A percentile compares a stretch with the other conserved stretches of the same genome.
Conservation (phyloP, 208 protist species). For the Phytomonas sp. region DNA sequence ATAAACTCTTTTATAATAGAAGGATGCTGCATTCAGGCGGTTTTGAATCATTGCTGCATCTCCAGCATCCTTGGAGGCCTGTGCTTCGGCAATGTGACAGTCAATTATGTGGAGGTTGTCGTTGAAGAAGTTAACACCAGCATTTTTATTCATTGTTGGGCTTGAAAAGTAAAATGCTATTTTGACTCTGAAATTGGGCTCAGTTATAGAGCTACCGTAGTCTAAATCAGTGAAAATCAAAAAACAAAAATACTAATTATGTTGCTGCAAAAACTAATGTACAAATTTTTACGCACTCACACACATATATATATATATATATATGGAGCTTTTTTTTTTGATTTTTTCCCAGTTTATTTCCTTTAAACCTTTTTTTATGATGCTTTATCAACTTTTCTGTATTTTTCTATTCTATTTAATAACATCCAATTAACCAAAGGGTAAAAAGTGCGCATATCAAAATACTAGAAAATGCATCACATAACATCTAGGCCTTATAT, state of each 20-base stretch:
- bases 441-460: background rate
- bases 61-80: constrained; percentile 41
- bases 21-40: constrained; percentile 32
- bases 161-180: background rate
- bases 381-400: background rate
- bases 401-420: background rate
- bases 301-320: background rate
- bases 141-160: background rate
- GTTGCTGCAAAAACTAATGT: background rate
- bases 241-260: background rate
- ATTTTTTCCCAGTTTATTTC: background rate
- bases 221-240: background rate
- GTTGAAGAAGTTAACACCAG: background rate
- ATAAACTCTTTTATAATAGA: constrained; percentile 67
- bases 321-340: background rate
- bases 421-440: background rate
- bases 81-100: constrained; percentile 19
- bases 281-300: background rate
- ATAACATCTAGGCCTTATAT: background rate
- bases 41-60: constrained; percentile 31
- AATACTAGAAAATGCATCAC: background rate
- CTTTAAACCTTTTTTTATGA: background rate
- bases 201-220: background rate
- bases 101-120: constrained; percentile 4
- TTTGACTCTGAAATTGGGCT: background rate